A percentile compares a stretch with the other conserved stretches of the same genome.
These are phyloP conservation scores for Chlorencoelia australis DNA, from an alignment of 2,329 filamentous ascomycete species.

Conservation along the genomic window DNA sequence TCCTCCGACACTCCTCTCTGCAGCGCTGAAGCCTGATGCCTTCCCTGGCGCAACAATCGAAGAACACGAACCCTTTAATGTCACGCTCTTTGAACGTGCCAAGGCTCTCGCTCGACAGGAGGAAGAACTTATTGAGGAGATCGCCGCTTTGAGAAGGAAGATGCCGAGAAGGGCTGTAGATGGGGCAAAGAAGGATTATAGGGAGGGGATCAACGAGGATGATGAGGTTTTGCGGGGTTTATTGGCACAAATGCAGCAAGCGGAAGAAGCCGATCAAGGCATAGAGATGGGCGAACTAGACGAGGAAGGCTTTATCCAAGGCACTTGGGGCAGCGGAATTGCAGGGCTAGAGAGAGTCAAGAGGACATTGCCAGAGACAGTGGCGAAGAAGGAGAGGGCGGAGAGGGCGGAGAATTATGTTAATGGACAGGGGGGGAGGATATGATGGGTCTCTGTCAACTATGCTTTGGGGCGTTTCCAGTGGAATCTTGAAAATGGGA, in stretches of 20 bases:
- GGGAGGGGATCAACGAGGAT: conserved; percentile 16
- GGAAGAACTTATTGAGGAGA: conserved; percentile 53
- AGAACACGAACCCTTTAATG: conserved; percentile 51
- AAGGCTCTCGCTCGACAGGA: conserved; percentile 52
- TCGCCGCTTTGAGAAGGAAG: conserved; percentile 35
- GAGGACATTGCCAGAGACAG: conserved; percentile 49
- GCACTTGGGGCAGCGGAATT: conserved; percentile 37
- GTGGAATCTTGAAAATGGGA: conserved; percentile 1
- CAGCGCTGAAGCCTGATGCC: conserved; percentile 23
- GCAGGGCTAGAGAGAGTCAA: conserved; percentile 43
- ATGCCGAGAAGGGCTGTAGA: conserved; percentile 14
- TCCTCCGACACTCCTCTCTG: conserved; percentile 28
- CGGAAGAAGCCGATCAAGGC: conserved; percentile 8
- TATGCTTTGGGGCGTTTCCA: conserved; percentile 1
- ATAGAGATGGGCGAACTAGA: conserved; percentile 22
- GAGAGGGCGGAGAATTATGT: conserved; percentile 37
- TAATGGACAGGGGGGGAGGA: conserved; percentile 8
- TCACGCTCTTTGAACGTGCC: conserved; percentile 46
- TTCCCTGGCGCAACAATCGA: conserved; percentile 24
- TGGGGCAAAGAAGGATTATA: conserved; percentile 15
- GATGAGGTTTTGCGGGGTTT: conserved; percentile 13
- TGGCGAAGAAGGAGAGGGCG: conserved; percentile 56
- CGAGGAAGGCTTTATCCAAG: conserved; percentile 40
- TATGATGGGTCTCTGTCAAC: background rate
- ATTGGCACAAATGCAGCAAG: conserved; percentile 10